Conservation (phyloP, 2,329 filamentous ascomycete genomes). For the Colletotrichum sp. region DNA sequence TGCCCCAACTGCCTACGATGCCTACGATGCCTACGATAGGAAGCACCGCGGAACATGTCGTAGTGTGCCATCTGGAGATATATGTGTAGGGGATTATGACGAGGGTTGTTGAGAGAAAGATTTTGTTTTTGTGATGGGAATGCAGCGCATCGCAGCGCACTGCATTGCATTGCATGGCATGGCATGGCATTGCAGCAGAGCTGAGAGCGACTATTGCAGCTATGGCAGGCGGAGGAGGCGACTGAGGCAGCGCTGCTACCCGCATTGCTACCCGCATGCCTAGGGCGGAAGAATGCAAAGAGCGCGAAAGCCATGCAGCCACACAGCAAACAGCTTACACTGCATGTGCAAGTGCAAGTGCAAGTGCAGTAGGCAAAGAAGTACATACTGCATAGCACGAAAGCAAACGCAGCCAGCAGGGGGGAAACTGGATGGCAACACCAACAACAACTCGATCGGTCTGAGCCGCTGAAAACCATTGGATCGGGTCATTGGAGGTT, state of each 20-base stretch:
- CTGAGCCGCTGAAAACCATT: constrained; percentile 12
- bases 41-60: neutral
- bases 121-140: neutral
- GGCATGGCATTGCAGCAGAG: neutral
- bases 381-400: neutral
- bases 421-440: neutral
- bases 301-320: neutral
- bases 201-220: neutral
- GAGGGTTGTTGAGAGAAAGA: neutral
- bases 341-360: neutral
- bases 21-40: neutral
- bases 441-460: constrained; percentile 10
- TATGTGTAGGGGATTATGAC: neutral
- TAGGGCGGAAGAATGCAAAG: neutral
- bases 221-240: neutral
- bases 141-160: neutral
- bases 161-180: neutral
- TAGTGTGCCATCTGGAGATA: neutral
- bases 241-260: neutral
- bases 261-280: neutral
- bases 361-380: neutral
- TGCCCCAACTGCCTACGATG: neutral
- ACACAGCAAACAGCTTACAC: neutral
- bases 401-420: neutral
- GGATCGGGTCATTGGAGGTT: constrained; percentile 19